These are phyloP conservation scores for Brassica carinata DNA, from an alignment of 345 rosid species.

Conservation along the genomic window DNA sequence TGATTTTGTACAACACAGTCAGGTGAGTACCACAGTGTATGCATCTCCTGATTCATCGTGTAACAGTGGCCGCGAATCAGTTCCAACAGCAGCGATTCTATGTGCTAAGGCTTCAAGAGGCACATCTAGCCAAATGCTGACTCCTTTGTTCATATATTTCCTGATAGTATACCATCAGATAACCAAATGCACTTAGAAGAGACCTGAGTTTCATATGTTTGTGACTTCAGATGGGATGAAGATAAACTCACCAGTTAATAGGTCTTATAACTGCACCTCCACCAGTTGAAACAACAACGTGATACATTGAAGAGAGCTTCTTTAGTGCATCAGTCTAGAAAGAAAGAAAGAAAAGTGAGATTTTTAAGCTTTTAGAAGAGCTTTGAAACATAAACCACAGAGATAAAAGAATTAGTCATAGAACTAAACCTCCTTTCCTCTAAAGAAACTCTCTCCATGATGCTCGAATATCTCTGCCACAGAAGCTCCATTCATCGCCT, in stretches of 20 bases:
- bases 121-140: conserved; percentile 93
- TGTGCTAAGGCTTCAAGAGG: conserved; percentile 90
- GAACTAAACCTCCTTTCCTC: conserved; percentile 69
- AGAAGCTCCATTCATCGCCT: background rate
- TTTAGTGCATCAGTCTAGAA: conserved; percentile 33
- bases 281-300: conserved; percentile 89
- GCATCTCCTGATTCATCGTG: conserved; percentile 77
- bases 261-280: conserved; percentile 89
- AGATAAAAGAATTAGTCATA: background rate
- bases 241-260: conserved; percentile 64
- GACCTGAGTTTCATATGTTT: background rate
- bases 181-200: background rate
- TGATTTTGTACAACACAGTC: background rate
- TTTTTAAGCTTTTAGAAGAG: background rate
- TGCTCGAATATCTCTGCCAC: conserved; percentile 50
- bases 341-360: background rate
- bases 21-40: conserved; percentile 59
- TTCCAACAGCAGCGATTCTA: conserved; percentile 95
- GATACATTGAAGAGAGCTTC: conserved; percentile 60
- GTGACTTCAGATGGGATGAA: background rate
- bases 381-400: background rate
- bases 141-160: conserved; percentile 78
- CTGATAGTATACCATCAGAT: conserved; percentile 31
- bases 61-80: conserved; percentile 82
- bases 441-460: conserved; percentile 79